Evolutionary conservation across 2,329 filamentous ascomycete species (phyloP), one percentile per base, ranked within the genome.

Genomic region (Exophiala sp.): DNA sequence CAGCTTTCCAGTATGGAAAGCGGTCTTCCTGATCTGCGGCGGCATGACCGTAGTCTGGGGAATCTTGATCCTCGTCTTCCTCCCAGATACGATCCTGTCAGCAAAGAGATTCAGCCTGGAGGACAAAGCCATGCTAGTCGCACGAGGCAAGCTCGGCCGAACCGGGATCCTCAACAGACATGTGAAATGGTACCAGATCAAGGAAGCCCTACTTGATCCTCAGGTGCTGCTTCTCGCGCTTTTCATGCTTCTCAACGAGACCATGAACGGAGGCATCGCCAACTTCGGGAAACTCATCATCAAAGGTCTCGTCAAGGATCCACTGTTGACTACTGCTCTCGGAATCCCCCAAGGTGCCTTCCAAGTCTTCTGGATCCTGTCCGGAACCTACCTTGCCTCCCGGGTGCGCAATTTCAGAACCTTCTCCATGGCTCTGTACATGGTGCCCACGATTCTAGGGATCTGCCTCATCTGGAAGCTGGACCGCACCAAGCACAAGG

Each of bases 311-410:
- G 73, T 16, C 70, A 78, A 78, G 48, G 66, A 72, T 41, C 56
- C 73, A 0, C 65, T 77, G 0, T 58, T 67, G 6, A 78, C 78
- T 0, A 77, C 75, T 0, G 73, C 72, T 0, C 68, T 77, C 2
- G 77, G 76, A 0, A 80, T 81, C 24, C 78, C 78, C 0, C 70
- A 73, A 37, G 78, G 78, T 3, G 73, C 68, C 1, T 78, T 76
- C 57, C 75, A 78, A 47, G 68, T 77, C 2, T 61, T 77, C n/a
- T 78, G 69, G 55, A 73, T 81, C 29, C 68, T 80, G 8, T 68
- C 70, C 0, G 77, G 77, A 2, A 72, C 76, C 1, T 80, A 66
- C 43, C 60, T 78, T 2, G 76, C 78, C 0, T 73, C 74, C 2
- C 68, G 65, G n/a, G 66, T 77, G 53, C 70, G 67, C 45, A 77